phyloP scores from a whole-genome alignment of 768 basidiomycete species.

The Leccinum obscurum region DNA sequence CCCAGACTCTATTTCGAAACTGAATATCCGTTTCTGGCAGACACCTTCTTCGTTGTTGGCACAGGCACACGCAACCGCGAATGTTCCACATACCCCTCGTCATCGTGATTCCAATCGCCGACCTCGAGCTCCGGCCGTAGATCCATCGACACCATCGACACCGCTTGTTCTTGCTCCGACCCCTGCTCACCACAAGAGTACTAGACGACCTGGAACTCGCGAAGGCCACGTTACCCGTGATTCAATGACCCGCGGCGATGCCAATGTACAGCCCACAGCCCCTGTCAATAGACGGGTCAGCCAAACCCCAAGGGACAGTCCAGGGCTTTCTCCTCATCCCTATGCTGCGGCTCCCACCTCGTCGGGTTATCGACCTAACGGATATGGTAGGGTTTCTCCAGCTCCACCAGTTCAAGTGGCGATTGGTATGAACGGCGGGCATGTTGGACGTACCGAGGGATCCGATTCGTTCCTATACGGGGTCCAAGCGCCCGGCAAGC shows the following conservation, averaged over 20 bases:
- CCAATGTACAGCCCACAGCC: constrained; percentile 65
- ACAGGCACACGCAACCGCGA: constrained; percentile 56
- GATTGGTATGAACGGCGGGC: constrained; percentile 39
- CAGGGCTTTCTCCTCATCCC: constrained; percentile 61
- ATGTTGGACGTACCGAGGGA: constrained; percentile 48
- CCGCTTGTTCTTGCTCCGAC: no score
- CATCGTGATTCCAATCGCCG: constrained; percentile 58
- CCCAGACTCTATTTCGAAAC: not conserved
- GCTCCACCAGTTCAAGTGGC: constrained; percentile 36
- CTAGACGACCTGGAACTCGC: no score
- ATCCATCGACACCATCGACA: no score
- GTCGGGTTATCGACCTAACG: constrained; percentile 51
- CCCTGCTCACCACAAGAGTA: no score
- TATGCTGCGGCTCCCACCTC: constrained; percentile 67
- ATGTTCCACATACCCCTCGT: constrained; percentile 50
- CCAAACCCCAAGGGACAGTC: constrained; percentile 54
- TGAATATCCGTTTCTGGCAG: constrained; percentile 28
- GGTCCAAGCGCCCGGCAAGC: constrained; percentile 48
- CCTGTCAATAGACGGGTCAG: constrained; percentile 68
- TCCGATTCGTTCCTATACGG: constrained; percentile 73
- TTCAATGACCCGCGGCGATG: constrained; percentile 43
- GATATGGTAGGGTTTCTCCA: constrained; percentile 61
- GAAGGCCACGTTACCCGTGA: constrained; percentile 39
- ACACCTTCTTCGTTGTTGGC: constrained; percentile 45
- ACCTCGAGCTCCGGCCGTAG: constrained; percentile 9